Evolutionary conservation across 1,284 basidiomycete species (phyloP).

Genomic region (Ustilago loliicola): DNA sequence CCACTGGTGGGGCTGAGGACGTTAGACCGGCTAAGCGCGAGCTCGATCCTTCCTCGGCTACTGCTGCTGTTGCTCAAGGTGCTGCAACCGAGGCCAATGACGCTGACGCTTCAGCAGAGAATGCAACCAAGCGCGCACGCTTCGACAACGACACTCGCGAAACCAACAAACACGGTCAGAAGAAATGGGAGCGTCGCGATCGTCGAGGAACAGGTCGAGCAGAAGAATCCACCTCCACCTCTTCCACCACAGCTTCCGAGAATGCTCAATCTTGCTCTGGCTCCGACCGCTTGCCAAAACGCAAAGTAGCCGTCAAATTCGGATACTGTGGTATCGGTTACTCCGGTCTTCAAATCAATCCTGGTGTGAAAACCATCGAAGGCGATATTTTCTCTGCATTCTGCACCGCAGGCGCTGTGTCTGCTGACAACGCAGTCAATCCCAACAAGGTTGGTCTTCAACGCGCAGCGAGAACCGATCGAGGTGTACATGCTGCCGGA

Average conservation of each 20-base stretch:
- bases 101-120: neutral
- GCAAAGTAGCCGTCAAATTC: constrained; percentile 74
- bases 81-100: neutral
- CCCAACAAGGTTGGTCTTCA: constrained; percentile 88
- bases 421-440: constrained; percentile 90
- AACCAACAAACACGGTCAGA: neutral
- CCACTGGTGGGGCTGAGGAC: constrained; percentile 5
- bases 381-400: constrained; percentile 89
- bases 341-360: constrained; percentile 90
- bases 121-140: constrained; percentile 25
- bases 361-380: constrained; percentile 85
- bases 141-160: constrained; percentile 21
- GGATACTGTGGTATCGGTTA: constrained; percentile 78
- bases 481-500: constrained; percentile 96
- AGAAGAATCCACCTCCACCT: neutral
- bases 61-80: neutral
- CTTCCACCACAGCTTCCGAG: neutral
- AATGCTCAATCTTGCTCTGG: neutral
- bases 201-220: constrained; percentile 35
- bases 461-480: constrained; percentile 93
- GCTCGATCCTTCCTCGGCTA: constrained; percentile 8
- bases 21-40: constrained; percentile 21
- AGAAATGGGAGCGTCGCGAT: constrained; percentile 47
- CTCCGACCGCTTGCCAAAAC: constrained; percentile 73
- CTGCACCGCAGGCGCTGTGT: constrained; percentile 89